Evolutionary conservation across 2,329 filamentous ascomycete species (phyloP).

Genomic region (Trichophyton schoenleinii): DNA sequence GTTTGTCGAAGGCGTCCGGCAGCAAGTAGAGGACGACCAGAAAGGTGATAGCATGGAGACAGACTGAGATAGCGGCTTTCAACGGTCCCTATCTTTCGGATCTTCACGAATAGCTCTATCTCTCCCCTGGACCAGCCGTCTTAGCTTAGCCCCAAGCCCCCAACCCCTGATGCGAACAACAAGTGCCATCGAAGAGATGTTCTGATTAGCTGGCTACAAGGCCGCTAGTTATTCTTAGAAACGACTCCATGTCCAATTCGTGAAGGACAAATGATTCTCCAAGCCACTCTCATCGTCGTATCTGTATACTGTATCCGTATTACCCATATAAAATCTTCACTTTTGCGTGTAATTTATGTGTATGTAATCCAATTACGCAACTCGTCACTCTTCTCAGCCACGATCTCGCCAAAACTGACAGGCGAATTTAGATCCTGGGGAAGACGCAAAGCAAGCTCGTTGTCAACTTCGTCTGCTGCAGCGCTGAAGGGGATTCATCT

Average conservation of each 20-base stretch:
- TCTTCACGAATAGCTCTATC: neutral
- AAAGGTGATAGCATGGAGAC: constrained; percentile 33
- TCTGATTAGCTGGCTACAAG: neutral
- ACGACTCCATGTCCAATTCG: neutral
- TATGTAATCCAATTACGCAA: neutral
- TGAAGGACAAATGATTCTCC: neutral
- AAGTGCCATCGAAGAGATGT: neutral
- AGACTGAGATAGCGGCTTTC: constrained; percentile 18
- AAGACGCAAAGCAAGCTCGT: neutral
- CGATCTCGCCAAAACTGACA: neutral
- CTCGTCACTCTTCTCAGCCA: constrained; percentile 2
- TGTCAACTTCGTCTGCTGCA: neutral
- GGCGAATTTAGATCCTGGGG: neutral
- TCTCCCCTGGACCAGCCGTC: neutral
- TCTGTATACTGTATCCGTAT: neutral
- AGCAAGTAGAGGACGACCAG: constrained; percentile 42
- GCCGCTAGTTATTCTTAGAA: neutral
- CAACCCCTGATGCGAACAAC: neutral
- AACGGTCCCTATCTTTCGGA: neutral
- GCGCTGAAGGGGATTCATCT: neutral
- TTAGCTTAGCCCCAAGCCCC: neutral
- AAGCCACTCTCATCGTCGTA: neutral
- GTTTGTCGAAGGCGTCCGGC: constrained; percentile 81
- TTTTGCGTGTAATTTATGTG: neutral
- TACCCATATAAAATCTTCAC: neutral